Evolutionary conservation across 2,329 filamentous ascomycete species (phyloP).

Genomic region (Ramichloridium luteum): DNA sequence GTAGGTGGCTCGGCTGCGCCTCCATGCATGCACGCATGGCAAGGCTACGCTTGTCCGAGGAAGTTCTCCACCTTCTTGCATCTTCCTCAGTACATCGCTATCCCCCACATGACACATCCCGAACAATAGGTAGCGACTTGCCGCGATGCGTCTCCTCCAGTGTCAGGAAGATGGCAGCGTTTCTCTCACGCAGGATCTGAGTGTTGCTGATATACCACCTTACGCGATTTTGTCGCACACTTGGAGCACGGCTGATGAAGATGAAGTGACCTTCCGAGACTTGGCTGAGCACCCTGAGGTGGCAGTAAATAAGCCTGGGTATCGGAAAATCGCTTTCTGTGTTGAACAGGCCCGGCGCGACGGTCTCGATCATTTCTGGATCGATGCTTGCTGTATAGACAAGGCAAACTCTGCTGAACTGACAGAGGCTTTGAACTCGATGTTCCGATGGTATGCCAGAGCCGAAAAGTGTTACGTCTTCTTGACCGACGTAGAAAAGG

Average conservation of each 20-base stretch:
- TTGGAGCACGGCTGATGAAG: constrained; percentile 2
- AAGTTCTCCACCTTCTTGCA: no score
- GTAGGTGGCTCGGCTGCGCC: no score
- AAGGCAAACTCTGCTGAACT: constrained; percentile 3
- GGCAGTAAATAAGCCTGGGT: constrained; percentile 5
- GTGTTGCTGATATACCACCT: constrained; percentile 3
- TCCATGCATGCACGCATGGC: no score
- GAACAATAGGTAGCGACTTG: no score
- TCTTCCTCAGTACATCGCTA: no score
- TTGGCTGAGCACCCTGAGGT: no score
- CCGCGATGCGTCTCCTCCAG: no score
- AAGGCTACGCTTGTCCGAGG: no score
- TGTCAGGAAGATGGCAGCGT: no score
- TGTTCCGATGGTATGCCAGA: not conserved
- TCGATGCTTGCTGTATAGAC: constrained; percentile 3
- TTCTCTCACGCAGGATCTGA: no score
- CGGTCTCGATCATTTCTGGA: constrained; percentile 8
- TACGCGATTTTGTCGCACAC: constrained; percentile 10
- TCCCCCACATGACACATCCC: no score
- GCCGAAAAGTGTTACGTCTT: constrained; percentile 9
- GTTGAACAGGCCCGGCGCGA: constrained; percentile 11
- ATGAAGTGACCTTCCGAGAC: constrained; percentile 7
- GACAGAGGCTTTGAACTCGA: constrained; percentile 2
- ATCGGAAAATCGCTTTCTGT: constrained; percentile 9
- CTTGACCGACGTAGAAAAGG: constrained; percentile 3